phyloP scores from a whole-genome alignment of 306 rosid species.

The Cicer cuneatum region DNA sequence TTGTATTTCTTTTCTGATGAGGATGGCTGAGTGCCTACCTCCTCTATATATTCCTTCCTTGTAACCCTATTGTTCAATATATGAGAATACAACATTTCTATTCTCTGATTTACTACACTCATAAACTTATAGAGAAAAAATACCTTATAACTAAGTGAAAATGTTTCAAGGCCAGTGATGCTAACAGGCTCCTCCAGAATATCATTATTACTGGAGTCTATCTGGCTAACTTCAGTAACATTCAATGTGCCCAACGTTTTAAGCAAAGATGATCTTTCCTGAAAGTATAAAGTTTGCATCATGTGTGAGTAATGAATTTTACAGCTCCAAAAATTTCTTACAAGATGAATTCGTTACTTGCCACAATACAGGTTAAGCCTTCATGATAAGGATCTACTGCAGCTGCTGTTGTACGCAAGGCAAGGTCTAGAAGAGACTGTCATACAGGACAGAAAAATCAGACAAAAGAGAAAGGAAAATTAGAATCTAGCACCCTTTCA shows the following conservation, averaged over 20 bases:
- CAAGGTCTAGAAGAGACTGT: slow-evolving; percentile 95
- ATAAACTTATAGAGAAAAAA: slow-evolving; percentile 32
- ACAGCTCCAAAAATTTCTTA: slow-evolving; percentile 18
- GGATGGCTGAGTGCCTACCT: too few species aligned
- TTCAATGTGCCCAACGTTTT: slow-evolving; percentile 73
- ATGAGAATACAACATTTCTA: too few species aligned
- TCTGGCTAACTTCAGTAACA: slow-evolving; percentile 58
- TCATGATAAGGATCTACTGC: slow-evolving; percentile 94
- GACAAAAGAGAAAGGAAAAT: slow-evolving; percentile 31
- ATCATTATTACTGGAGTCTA: slow-evolving; percentile 53
- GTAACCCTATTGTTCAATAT: too few species aligned
- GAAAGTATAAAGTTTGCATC: slow-evolving; percentile 43
- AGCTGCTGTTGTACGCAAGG: slow-evolving; percentile 96
- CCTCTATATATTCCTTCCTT: too few species aligned
- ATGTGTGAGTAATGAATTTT: slow-evolving; percentile 34
- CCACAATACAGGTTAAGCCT: slow-evolving; percentile 95
- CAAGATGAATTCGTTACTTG: slow-evolving; percentile 54
- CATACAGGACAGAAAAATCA: slow-evolving; percentile 16
- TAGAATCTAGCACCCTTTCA: slow-evolving; percentile 35
- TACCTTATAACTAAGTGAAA: slow-evolving; percentile 96
- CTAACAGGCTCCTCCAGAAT: slow-evolving; percentile 73
- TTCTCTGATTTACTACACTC: too few species aligned
- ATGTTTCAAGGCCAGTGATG: slow-evolving; percentile 84
- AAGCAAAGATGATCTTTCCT: slow-evolving; percentile 88
- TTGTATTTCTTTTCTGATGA: too few species aligned